Evolutionary conservation across 495 filamentous ascomycete species (phyloP), one percentile per base, ranked within the genome.

Genomic region (Hypoxylon perforatum): DNA sequence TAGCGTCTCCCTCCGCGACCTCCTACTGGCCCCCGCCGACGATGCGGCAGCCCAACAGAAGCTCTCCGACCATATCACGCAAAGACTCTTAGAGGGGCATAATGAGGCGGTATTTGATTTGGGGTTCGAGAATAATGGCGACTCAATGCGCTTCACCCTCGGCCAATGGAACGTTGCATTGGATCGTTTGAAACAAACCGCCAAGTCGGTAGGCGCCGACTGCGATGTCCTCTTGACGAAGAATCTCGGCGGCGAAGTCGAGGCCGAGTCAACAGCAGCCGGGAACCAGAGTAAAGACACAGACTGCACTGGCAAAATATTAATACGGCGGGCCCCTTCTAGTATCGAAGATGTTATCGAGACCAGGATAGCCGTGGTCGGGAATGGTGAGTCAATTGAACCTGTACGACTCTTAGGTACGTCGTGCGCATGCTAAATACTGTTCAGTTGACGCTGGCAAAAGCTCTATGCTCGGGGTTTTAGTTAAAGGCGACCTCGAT

Each of bases 351-450:
- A 94, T 67, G 88, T 95, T 47, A 95, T 96, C 52, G 95, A 99
- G 83, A 94, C 94, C n/a, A 81, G 95, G 63, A 94, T 99, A 75
- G 95, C 94, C 2, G 95, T 99, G 2, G 95, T 98, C 15, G 95
- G 95, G 10, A 99, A 99, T 81, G 89, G 88, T 87, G 75, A 61
- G 78, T 61, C 44, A n/a, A 35, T 14, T 22, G 23, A 17, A 38
- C 39, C 35, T 9, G 47, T 15, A 14, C 5, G 1, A 44, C 15
- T 44, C 17, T 4, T 15, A n/a, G 3, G 3, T 15, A 8, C 1
- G 2, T 15, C 38, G 4, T 15, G 5, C 12, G 38, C 7, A 58
- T 57, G 25, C 52, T 69, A 12, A 70, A 17, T 15, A 3, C 46
- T 12, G 45, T 39, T 11, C 56, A 89, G 93, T 98, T 54, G 95